Conservation (phyloP, 768 basidiomycete genomes). For the Lyophyllum semitale region DNA sequence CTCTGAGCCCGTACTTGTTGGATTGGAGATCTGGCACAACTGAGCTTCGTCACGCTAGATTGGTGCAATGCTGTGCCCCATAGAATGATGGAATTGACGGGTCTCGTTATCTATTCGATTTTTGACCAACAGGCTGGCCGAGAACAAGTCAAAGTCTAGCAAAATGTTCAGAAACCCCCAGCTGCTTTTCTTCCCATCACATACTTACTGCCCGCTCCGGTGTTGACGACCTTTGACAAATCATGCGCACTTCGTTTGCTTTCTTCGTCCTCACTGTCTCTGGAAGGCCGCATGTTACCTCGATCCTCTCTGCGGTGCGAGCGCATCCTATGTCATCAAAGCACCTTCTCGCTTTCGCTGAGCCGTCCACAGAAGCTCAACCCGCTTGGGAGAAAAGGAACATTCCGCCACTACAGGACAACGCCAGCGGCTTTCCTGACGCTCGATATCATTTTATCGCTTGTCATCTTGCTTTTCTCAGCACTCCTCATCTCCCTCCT, state of each 20-base stretch:
- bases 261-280: slow-evolving; percentile 5
- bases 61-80: background rate
- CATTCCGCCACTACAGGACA: background rate
- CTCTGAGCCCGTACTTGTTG: no score
- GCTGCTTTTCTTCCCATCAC: background rate
- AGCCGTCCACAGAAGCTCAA: background rate
- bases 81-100: background rate
- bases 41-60: background rate
- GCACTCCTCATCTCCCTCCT: slow-evolving; percentile 15
- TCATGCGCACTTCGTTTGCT: slow-evolving; percentile 4
- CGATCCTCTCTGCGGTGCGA: background rate
- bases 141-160: background rate
- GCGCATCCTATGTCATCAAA: slow-evolving; percentile 1
- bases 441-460: slow-evolving; percentile 18
- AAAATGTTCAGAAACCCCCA: background rate
- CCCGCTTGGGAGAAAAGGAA: background rate
- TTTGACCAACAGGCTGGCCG: background rate
- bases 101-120: background rate
- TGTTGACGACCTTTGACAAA: background rate
- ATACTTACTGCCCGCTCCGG: background rate
- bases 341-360: background rate
- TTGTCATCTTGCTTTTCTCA: slow-evolving; percentile 19
- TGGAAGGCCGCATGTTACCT: slow-evolving; percentile 2
- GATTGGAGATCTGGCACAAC: background rate
- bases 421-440: slow-evolving; percentile 6